phyloP scores from a whole-genome alignment of 768 basidiomycete genomes.

The Tephrocybe sp. region DNA sequence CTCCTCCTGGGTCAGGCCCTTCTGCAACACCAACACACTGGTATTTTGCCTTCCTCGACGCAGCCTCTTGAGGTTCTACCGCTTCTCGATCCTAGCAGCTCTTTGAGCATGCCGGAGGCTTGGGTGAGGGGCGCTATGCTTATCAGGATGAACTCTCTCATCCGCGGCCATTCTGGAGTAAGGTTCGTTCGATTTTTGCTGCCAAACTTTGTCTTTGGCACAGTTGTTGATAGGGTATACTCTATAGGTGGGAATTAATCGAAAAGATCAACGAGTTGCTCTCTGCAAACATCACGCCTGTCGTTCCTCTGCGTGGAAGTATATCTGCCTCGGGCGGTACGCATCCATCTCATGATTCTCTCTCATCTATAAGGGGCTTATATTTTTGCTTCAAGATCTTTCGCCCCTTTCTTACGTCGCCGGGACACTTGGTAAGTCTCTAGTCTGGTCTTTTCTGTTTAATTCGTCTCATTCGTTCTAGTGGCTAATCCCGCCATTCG shows the following conservation, averaged over 20 bases:
- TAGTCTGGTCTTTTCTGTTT: not conserved
- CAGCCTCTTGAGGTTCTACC: conserved; percentile 52
- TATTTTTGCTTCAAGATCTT: conserved; percentile 32
- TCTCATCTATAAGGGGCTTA: not conserved
- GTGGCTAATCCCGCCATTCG: conserved; percentile 26
- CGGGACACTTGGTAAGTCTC: conserved; percentile 53
- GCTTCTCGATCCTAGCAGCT: conserved; percentile 63
- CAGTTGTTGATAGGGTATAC: not conserved
- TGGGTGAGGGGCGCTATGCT: conserved; percentile 85
- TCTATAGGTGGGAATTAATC: conserved; percentile 64
- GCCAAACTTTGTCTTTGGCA: not conserved
- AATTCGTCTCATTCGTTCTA: conserved; percentile 1
- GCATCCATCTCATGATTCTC: conserved; percentile 12
- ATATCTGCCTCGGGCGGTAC: conserved; percentile 79
- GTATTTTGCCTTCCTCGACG: conserved; percentile 59
- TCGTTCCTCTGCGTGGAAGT: conserved; percentile 80
- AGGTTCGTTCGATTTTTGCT: conserved; percentile 41
- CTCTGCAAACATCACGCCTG: conserved; percentile 60
- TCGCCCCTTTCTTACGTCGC: conserved; percentile 65
- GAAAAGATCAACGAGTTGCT: conserved; percentile 69
- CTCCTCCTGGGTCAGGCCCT: conserved; percentile 63
- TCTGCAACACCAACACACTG: conserved; percentile 73
- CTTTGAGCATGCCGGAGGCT: conserved; percentile 78
- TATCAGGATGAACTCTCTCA: conserved; percentile 79
- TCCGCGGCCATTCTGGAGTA: conserved; percentile 81